Conservation (phyloP, 2,329 filamentous ascomycete genomes). For the Ascocoryne sarcoides region DNA sequence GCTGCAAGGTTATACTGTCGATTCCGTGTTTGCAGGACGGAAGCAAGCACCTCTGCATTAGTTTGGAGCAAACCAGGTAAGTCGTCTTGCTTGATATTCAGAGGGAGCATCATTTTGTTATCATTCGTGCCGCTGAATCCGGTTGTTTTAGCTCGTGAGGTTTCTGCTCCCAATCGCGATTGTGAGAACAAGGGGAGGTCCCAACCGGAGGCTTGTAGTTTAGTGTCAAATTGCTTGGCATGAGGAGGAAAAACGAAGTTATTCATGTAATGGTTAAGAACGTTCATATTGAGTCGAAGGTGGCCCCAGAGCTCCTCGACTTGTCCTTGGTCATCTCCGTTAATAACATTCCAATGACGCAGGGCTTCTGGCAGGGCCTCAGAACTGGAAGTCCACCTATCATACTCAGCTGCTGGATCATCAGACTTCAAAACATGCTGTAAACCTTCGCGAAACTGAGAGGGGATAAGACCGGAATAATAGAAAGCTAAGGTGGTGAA, state of each 20-base stretch:
- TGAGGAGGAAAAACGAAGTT: slow-evolving; percentile 56
- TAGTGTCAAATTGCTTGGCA: slow-evolving; percentile 54
- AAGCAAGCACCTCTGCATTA: slow-evolving; percentile 52
- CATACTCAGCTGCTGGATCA: slow-evolving; percentile 47
- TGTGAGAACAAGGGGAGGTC: slow-evolving; percentile 43
- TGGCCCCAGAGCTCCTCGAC: slow-evolving; percentile 40
- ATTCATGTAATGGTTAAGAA: slow-evolving; percentile 53
- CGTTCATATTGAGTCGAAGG: slow-evolving; percentile 39
- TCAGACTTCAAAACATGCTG: slow-evolving; percentile 43
- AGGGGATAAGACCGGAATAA: slow-evolving; percentile 44
- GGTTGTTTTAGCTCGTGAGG: slow-evolving; percentile 38
- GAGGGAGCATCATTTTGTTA: slow-evolving; percentile 47
- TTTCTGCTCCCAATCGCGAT: slow-evolving; percentile 30
- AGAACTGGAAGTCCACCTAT: slow-evolving; percentile 36
- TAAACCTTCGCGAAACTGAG: slow-evolving; percentile 33
- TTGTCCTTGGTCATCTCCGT: slow-evolving; percentile 46
- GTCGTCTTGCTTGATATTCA: slow-evolving; percentile 54
- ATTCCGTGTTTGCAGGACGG: slow-evolving; percentile 46
- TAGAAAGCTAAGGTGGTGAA: slow-evolving; percentile 61
- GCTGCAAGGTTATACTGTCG: slow-evolving; percentile 35
- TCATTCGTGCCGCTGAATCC: slow-evolving; percentile 69
- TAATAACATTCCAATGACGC: slow-evolving; percentile 46
- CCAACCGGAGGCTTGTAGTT: slow-evolving; percentile 59
- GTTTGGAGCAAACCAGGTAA: slow-evolving; percentile 47
- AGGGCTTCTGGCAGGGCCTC: slow-evolving; percentile 37